These are phyloP conservation scores for Sporothrix variecibatus DNA, from an alignment of 2,329 filamentous ascomycete genomes.

Conservation along the genomic window DNA sequence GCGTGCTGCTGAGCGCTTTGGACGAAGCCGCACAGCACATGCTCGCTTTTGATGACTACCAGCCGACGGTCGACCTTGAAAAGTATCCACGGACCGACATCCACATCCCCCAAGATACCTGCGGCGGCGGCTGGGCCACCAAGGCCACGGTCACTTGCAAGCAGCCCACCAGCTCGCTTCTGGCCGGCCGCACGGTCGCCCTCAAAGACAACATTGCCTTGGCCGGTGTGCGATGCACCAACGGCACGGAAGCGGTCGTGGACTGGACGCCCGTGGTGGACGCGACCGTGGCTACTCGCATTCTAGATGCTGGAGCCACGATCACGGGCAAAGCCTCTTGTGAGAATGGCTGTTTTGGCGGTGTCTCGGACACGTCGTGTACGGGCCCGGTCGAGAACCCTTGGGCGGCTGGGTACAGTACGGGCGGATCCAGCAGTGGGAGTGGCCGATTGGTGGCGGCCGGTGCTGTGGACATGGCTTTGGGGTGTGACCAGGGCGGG, in stretches of 20 bases:
- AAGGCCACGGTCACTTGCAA: background rate
- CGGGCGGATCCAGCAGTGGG: conserved; percentile 74
- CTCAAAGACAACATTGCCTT: conserved; percentile 77
- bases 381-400: conserved; percentile 73
- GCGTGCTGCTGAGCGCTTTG: background rate
- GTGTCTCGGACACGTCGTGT: conserved; percentile 62
- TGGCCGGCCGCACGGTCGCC: conserved; percentile 72
- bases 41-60: background rate
- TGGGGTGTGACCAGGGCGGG: conserved; percentile 73
- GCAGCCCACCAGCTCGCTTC: conserved; percentile 22
- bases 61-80: background rate
- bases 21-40: conserved; percentile 1
- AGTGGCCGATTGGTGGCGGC: conserved; percentile 50
- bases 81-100: background rate
- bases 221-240: conserved; percentile 63
- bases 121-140: background rate
- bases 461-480: conserved; percentile 40
- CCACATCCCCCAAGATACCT: background rate
- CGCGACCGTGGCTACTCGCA: conserved; percentile 35
- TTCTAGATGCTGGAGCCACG: conserved; percentile 65
- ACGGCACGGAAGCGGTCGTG: conserved; percentile 37
- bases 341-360: conserved; percentile 64
- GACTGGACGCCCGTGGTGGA: conserved; percentile 68
- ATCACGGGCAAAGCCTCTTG: conserved; percentile 75
- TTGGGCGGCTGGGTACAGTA: conserved; percentile 70